Percentiles rank a stretch among this genome's conserved stretches.
Evolutionary conservation across 225 moss, liverwort and hornwort genomes (phyloP).

Genomic region (Lunularia cruciata): DNA sequence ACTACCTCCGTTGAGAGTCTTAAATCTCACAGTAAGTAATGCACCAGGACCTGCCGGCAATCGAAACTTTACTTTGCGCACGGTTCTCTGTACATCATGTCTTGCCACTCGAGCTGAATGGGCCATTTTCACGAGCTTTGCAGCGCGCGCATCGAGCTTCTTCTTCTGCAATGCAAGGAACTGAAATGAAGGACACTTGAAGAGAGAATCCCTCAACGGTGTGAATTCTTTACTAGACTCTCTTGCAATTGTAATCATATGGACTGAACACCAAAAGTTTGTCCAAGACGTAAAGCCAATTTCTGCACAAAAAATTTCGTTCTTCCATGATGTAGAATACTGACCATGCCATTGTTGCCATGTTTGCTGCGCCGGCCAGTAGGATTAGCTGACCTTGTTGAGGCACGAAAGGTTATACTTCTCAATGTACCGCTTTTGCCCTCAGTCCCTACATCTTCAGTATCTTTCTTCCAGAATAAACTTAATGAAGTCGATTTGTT

Average conservation of each 20-base stretch:
- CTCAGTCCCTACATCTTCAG: constrained; percentile 56
- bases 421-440: constrained; percentile 49
- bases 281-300: no score
- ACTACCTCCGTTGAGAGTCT: no score
- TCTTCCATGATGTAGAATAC: constrained; percentile 6
- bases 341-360: constrained; percentile 36
- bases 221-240: no score
- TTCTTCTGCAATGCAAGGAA: constrained; percentile 55
- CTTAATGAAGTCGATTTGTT: constrained; percentile 39
- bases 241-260: no score
- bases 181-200: no score
- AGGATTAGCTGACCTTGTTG: constrained; percentile 23
- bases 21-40: no score
- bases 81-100: constrained; percentile 57
- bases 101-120: constrained; percentile 64
- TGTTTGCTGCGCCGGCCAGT: constrained; percentile 36
- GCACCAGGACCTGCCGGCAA: constrained; percentile 50
- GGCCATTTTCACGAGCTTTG: constrained; percentile 80
- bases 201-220: no score
- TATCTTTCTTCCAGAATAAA: constrained; percentile 76
- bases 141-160: constrained; percentile 69
- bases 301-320: no score
- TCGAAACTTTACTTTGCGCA: constrained; percentile 76
- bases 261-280: no score
- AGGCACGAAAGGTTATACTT: constrained; percentile 32